Conservation (phyloP, 345 rosid species). For the Eucalyptus rudis region DNA sequence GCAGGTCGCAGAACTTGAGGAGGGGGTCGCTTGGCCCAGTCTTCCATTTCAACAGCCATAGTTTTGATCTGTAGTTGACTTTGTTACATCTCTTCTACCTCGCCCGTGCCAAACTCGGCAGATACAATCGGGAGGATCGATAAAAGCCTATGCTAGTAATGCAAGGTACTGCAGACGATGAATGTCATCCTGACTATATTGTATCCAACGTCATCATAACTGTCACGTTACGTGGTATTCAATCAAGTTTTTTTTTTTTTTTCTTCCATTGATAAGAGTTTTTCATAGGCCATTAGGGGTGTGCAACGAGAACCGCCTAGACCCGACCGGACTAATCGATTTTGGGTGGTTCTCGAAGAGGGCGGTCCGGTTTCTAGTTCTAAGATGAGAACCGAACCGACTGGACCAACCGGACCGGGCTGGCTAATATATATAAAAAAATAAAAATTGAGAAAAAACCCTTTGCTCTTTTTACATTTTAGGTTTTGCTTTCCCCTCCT, state of each 20-base stretch:
- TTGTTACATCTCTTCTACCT: background rate
- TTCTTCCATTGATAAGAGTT: rapidly evolving
- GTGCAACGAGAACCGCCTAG: rapidly evolving
- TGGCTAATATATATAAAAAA: too few species aligned
- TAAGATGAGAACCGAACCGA: too few species aligned
- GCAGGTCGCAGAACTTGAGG: constrained; percentile 43
- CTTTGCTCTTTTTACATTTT: too few species aligned
- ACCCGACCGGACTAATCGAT: rapidly evolving
- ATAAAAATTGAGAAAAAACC: too few species aligned
- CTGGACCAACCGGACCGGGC: rapidly evolving
- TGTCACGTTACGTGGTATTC: rapidly evolving
- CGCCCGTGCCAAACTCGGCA: background rate
- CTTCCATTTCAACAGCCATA: constrained; percentile 76
- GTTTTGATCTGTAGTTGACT: constrained; percentile 44
- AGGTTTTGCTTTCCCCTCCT: too few species aligned
- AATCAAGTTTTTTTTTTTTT: background rate
- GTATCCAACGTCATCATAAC: background rate
- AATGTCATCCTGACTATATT: background rate
- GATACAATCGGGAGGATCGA: background rate
- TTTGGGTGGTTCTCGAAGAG: rapidly evolving
- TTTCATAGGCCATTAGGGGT: background rate
- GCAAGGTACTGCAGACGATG: background rate
- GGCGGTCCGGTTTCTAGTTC: rapidly evolving
- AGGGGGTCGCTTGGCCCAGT: constrained; percentile 26
- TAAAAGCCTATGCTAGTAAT: background rate